Conservation (phyloP, 306 rosid species). For the Medicago ruthenica region DNA sequence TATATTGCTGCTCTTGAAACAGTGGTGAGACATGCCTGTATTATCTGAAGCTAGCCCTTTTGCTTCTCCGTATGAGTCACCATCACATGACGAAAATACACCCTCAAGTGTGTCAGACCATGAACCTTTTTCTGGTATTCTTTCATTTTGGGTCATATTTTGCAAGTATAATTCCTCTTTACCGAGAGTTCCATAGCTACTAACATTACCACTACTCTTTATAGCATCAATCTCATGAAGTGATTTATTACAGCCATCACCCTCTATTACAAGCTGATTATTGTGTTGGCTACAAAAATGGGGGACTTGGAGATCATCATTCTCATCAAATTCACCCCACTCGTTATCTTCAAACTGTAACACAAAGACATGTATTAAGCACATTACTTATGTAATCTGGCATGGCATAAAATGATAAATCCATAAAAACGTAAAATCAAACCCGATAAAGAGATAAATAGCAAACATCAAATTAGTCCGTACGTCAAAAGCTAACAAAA, state of each 20-base stretch:
- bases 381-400: not conserved
- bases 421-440: not conserved
- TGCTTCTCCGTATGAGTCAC: slow-evolving; percentile 56
- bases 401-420: slow-evolving; percentile 10
- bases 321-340: slow-evolving; percentile 66
- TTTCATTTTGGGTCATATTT: slow-evolving; percentile 46
- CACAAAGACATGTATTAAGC: slow-evolving; percentile 37
- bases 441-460: slow-evolving; percentile 35
- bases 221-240: slow-evolving; percentile 44
- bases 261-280: slow-evolving; percentile 43
- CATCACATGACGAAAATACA: slow-evolving; percentile 58
- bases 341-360: slow-evolving; percentile 71
- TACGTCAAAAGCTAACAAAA: slow-evolving; percentile 23
- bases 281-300: slow-evolving; percentile 47
- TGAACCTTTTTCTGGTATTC: slow-evolving; percentile 65
- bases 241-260: slow-evolving; percentile 52
- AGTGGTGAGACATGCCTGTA: slow-evolving; percentile 51
- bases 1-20: slow-evolving; percentile 54
- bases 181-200: slow-evolving; percentile 42
- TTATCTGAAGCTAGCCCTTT: slow-evolving; percentile 49
- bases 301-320: slow-evolving; percentile 65
- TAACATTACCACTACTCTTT: slow-evolving; percentile 45
- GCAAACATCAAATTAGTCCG: slow-evolving; percentile 11
- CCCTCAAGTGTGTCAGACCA: slow-evolving; percentile 64
- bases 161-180: slow-evolving; percentile 48